Percentiles rank a stretch among this genome's conserved stretches.
Evolutionary conservation across 2,329 filamentous ascomycete species (phyloP).

Genomic region (Hymenoscyphus fructigenus): DNA sequence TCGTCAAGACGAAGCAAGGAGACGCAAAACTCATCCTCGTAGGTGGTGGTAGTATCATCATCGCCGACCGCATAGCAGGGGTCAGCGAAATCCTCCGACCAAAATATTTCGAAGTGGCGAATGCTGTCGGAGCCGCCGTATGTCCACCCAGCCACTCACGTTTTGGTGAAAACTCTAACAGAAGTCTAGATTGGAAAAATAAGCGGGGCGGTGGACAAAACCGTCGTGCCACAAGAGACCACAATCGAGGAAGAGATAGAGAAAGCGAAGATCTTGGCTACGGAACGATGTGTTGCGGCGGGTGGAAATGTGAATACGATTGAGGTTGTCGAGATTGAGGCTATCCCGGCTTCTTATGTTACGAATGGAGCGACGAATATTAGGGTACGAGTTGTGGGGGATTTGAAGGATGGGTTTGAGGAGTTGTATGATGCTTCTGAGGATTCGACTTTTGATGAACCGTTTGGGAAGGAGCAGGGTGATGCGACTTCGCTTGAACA

Average conservation of each 20-base stretch:
- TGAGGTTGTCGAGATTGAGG: slow-evolving; percentile 34
- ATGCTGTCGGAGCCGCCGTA: slow-evolving; percentile 57
- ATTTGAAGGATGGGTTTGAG: slow-evolving; percentile 25
- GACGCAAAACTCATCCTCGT: slow-evolving; percentile 53
- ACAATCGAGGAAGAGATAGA: slow-evolving; percentile 31
- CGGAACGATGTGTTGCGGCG: slow-evolving; percentile 29
- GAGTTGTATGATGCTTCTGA: slow-evolving; percentile 6
- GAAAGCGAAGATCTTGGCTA: slow-evolving; percentile 28
- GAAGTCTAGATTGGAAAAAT: slow-evolving; percentile 33
- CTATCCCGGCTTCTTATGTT: slow-evolving; percentile 33
- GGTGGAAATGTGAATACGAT: slow-evolving; percentile 31
- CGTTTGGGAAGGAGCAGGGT: background rate
- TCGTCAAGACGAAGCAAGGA: slow-evolving; percentile 55
- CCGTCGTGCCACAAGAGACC: slow-evolving; percentile 27
- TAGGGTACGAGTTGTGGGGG: slow-evolving; percentile 33
- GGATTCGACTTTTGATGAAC: slow-evolving; percentile 2
- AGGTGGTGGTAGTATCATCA: slow-evolving; percentile 54
- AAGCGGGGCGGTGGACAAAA: slow-evolving; percentile 31
- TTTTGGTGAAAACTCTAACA: background rate
- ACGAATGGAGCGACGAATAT: slow-evolving; percentile 33
- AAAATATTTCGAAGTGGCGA: slow-evolving; percentile 52
- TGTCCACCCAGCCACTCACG: background rate
- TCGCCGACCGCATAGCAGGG: slow-evolving; percentile 44
- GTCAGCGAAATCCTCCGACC: slow-evolving; percentile 51
- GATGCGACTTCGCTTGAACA: slow-evolving; percentile 9